Conservation (phyloP, 1,139 yeast genomes). For the Hanseniaspora gamundiae region DNA sequence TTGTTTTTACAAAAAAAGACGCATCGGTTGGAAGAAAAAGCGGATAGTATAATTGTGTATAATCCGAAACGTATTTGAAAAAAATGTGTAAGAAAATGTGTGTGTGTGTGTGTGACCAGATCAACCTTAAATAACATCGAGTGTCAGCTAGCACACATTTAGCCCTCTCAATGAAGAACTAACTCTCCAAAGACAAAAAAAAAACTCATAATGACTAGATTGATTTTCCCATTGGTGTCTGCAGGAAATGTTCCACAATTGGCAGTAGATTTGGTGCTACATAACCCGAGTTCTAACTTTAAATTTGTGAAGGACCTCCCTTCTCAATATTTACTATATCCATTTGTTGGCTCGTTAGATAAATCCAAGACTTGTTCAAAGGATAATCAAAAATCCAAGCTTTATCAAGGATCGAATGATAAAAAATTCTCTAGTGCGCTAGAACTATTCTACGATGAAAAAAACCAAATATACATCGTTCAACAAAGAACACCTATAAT, state of each 20-base stretch:
- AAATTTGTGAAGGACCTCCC: slow-evolving; percentile 37
- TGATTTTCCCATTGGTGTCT: slow-evolving; percentile 69
- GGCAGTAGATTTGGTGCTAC: slow-evolving; percentile 59
- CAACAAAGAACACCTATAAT: slow-evolving; percentile 82
- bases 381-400: slow-evolving; percentile 16
- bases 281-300: slow-evolving; percentile 38
- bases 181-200: background rate
- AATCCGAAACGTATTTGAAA: too few relatives aligned
- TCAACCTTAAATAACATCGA: too few relatives aligned
- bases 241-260: slow-evolving; percentile 88
- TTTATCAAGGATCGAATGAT: slow-evolving; percentile 8
- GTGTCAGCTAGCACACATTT: too few relatives aligned
- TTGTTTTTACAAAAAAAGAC: too few relatives aligned
- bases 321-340: slow-evolving; percentile 46
- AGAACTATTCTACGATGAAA: slow-evolving; percentile 41
- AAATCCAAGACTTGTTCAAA: slow-evolving; percentile 21
- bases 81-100: too few relatives aligned
- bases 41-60: too few relatives aligned
- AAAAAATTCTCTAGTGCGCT: slow-evolving; percentile 41
- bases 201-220: slow-evolving; percentile 8
- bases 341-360: slow-evolving; percentile 78
- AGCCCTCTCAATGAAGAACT: too few relatives aligned
- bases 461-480: slow-evolving; percentile 38
- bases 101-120: too few relatives aligned
- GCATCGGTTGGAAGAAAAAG: too few relatives aligned